Evolutionary conservation across 352 stramenopile genomes (phyloP), one percentile per base, ranked within the genome.

Genomic region (Pythium rishiriense): DNA sequence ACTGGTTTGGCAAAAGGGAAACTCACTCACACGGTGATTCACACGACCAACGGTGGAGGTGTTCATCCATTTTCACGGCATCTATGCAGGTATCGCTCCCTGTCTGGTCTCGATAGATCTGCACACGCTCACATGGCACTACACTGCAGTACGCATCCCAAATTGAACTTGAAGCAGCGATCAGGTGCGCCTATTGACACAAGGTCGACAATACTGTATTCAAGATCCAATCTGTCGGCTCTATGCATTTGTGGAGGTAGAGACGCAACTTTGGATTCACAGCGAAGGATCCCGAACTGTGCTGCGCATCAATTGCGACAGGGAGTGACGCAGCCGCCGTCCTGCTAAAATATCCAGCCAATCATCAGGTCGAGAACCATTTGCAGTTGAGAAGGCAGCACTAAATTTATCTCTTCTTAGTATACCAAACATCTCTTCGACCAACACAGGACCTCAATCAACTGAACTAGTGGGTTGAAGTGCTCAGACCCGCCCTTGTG

Each of bases 401-500:
- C 19, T 15, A 4, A 4, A 42, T 3, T 19, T 7, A 7, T 14
- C 2, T 10, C 19, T 19, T 42, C 14, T 42, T 4, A 42, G 35
- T 42, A 42, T 42, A 4, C 35, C 11, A n/a, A n/a, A n/a, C n/a
- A n/a, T n/a, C n/a, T n/a, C n/a, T n/a, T n/a, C n/a, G n/a, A n/a
- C 35, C 35, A 42, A 15, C 14, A 19, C 19, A 15, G 35, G 3
- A 42, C 19, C 9, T 17, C 11, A 19, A 17, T 19, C 7, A 10
- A 55, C 48, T 55, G 48, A 45, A 29, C 26, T 55, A 55, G 22
- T 9, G 28, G 1, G 48, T 55, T 55, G 48, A 55, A 55, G 48
- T 55, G 24, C 15, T 10, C 5, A 10, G 35, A 19, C 35, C 35
- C 11, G 15, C 28, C 17, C n/a, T n/a, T 21, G 4, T 11, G 17